A percentile compares a stretch with the other conserved stretches of the same genome.
These are phyloP conservation scores for Epichloe brachyelytri DNA, from an alignment of 2,329 filamentous ascomycete genomes.

Conservation along the genomic window DNA sequence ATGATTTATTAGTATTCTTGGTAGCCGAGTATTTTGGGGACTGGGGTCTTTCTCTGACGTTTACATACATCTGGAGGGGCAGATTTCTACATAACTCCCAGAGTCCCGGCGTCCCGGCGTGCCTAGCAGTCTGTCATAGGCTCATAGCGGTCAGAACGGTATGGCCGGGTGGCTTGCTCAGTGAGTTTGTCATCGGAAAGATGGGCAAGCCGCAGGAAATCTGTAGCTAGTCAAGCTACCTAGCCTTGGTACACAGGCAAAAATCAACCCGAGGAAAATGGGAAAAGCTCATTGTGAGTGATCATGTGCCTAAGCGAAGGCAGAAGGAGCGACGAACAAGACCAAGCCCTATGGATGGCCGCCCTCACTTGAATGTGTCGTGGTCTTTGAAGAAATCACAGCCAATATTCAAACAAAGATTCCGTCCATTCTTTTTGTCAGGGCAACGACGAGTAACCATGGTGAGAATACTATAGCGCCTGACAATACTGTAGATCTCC, in stretches of 20 bases:
- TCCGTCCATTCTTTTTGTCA: background rate
- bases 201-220: too few species aligned
- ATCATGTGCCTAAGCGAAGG: too few species aligned
- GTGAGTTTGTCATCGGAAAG: background rate
- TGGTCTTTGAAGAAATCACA: background rate
- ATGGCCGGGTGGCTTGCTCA: background rate
- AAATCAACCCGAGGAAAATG: too few species aligned
- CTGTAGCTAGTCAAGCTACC: too few species aligned
- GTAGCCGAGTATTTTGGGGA: background rate
- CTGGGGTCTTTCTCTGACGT: background rate
- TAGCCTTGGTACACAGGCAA: too few species aligned
- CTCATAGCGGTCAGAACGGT: background rate
- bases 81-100: background rate
- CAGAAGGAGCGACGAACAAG: too few species aligned
- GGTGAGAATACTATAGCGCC: background rate
- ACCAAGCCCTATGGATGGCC: too few species aligned
- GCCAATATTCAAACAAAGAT: background rate
- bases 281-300: too few species aligned
- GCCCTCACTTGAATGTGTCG: too few species aligned
- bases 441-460: background rate
- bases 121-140: too few species aligned
- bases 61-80: background rate
- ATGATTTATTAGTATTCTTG: too few species aligned
- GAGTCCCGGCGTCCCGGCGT: too few species aligned
- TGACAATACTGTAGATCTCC: background rate